Percentiles rank a stretch among this genome's conserved stretches.
These are phyloP conservation scores for Chamaecyparis obtusa DNA, from an alignment of 75 land plant species.

Conservation along the genomic window DNA sequence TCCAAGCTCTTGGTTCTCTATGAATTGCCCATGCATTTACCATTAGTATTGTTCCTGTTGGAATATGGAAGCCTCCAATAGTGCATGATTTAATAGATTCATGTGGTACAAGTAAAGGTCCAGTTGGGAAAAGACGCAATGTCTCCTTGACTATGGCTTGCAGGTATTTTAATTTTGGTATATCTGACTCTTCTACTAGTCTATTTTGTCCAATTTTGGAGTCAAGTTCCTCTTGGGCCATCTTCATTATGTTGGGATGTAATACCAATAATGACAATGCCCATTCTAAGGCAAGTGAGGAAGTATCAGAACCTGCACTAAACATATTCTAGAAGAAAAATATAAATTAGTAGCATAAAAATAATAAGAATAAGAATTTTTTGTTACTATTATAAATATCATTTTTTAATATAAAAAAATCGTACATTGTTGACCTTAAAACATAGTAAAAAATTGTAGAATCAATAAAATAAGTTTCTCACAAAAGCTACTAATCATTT, in stretches of 20 bases:
- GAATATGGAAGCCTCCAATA: constrained; percentile 54
- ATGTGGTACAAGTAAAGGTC: constrained; percentile 61
- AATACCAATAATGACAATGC: constrained; percentile 57
- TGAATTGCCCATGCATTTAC: constrained; percentile 67
- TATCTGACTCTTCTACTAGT: constrained; percentile 1
- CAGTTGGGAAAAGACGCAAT: constrained; percentile 67
- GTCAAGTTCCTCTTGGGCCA: constrained; percentile 30
- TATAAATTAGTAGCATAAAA: not conserved
- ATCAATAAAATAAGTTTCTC: no score
- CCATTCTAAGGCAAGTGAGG: constrained; percentile 69
- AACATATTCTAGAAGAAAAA: constrained; percentile 40
- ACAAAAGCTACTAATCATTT: no score
- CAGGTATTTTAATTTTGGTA: constrained; percentile 33
- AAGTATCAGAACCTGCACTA: constrained; percentile 53
- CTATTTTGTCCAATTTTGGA: not conserved
- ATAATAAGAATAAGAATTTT: no score
- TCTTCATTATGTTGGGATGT: constrained; percentile 36
- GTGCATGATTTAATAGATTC: constrained; percentile 38
- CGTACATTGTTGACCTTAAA: no score
- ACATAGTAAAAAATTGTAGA: no score
- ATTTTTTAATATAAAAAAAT: no score
- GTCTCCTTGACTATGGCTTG: constrained; percentile 67
- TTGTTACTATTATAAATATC: no score
- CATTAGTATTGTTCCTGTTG: constrained; percentile 38
- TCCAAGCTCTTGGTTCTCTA: constrained; percentile 59